These are phyloP conservation scores for Plenodomus tracheiphilus DNA, from an alignment of 2,329 filamentous ascomycete genomes.

Conservation along the genomic window DNA sequence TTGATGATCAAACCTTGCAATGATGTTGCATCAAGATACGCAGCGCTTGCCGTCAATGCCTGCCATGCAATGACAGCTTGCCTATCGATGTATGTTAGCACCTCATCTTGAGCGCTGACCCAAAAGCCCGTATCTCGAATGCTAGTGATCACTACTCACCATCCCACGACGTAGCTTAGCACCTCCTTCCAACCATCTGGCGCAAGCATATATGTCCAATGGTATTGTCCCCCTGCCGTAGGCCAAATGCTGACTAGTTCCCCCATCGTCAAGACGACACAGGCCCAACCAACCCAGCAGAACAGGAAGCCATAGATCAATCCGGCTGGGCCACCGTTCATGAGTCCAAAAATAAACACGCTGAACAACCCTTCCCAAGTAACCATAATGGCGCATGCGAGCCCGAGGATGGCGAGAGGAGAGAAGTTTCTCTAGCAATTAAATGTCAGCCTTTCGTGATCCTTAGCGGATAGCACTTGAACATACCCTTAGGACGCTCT, in stretches of 20 bases:
- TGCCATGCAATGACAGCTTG: constrained; percentile 44
- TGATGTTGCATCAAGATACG: constrained; percentile 22
- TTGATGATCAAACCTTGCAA: constrained; percentile 35
- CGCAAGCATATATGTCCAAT: constrained; percentile 15
- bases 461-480: neutral
- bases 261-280: constrained; percentile 16
- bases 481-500: constrained; percentile 8
- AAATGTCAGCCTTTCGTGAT: neutral
- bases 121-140: too few relatives aligned
- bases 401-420: constrained; percentile 16
- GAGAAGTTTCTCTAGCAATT: constrained; percentile 15
- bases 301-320: constrained; percentile 21
- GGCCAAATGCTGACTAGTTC: constrained; percentile 21
- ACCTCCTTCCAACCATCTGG: constrained; percentile 9
- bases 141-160: constrained; percentile 1
- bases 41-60: constrained; percentile 27
- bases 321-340: constrained; percentile 17
- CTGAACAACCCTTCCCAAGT: constrained; percentile 22
- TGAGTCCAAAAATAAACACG: constrained; percentile 19
- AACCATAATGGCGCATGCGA: constrained; percentile 17
- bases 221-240: constrained; percentile 21
- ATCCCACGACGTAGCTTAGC: constrained; percentile 14
- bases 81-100: too few relatives aligned
- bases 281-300: constrained; percentile 15
- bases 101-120: too few relatives aligned